phyloP scores from a whole-genome alignment of 768 basidiomycete genomes.

The Mycena indigotica region DNA sequence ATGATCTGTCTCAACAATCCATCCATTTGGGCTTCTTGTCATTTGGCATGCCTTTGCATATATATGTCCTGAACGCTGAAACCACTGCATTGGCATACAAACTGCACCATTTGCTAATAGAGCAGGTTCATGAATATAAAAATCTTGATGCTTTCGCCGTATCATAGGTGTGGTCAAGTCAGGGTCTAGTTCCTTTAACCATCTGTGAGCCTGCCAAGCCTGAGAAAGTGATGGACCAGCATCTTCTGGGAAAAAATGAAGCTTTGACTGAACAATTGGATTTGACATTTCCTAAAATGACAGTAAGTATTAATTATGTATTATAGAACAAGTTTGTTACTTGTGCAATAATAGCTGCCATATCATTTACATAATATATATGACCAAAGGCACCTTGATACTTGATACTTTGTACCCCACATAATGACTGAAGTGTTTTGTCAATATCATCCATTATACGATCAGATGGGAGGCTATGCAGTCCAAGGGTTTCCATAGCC shows the following conservation, averaged over 20 bases:
- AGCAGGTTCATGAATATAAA: conserved; percentile 22
- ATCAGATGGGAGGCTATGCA: no score
- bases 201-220: neutral
- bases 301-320: conserved; percentile 12
- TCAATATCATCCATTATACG: no score
- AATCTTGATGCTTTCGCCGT: neutral
- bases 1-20: conserved; percentile 7
- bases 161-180: conserved; percentile 13
- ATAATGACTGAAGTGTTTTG: no score
- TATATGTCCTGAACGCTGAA: neutral
- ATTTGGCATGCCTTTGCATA: conserved; percentile 1
- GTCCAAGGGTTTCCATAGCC: no score
- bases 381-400: no score
- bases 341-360: no score
- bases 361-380: no score
- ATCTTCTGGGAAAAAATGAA: conserved; percentile 1
- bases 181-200: neutral
- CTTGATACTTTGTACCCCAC: no score
- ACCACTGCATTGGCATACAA: conserved; percentile 25
- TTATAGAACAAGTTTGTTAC: conserved; percentile 4
- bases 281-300: conserved; percentile 4
- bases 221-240: neutral
- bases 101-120: conserved; percentile 2
- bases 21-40: conserved; percentile 6
- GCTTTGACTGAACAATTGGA: conserved; percentile 14